Percentiles rank a stretch among this genome's conserved stretches.
Evolutionary conservation across 352 stramenopile species (phyloP).

Genomic region (Pilasporangium apinafurcum): DNA sequence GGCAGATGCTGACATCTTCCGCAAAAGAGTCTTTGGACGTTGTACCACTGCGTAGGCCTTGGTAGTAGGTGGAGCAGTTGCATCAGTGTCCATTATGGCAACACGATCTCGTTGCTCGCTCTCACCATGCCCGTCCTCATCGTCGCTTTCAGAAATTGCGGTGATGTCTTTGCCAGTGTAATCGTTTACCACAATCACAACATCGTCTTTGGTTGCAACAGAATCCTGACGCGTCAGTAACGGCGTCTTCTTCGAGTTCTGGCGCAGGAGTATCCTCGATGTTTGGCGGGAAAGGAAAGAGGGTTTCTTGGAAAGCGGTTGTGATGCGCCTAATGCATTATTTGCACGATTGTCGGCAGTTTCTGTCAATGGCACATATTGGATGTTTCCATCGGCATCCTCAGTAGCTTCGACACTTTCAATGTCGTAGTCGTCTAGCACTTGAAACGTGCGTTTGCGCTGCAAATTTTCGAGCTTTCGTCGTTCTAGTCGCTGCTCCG

Average conservation of each 20-base stretch:
- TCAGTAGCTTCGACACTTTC: conserved; percentile 8
- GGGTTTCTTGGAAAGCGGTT: conserved; percentile 26
- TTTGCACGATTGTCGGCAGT: conserved; percentile 37
- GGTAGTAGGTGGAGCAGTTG: conserved; percentile 2
- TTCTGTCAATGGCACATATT: no score
- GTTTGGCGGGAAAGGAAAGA: conserved; percentile 21
- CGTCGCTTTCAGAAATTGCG: background rate
- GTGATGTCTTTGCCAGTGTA: no score
- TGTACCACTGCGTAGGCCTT: conserved; percentile 9
- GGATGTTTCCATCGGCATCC: background rate
- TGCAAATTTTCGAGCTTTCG: conserved; percentile 45
- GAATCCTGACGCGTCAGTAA: conserved; percentile 18
- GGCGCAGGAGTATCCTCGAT: conserved; percentile 32
- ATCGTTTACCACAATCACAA: conserved; percentile 23
- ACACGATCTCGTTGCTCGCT: no score
- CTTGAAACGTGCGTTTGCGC: conserved; percentile 45
- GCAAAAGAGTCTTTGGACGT: conserved; percentile 6
- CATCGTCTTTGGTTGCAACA: conserved; percentile 16
- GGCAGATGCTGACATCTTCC: conserved; percentile 7
- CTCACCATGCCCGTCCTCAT: background rate
- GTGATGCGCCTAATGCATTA: no score
- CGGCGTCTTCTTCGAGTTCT: conserved; percentile 22
- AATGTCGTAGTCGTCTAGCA: conserved; percentile 42
- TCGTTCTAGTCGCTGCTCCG: conserved; percentile 39
- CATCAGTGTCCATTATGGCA: background rate